Conservation (phyloP, 2,329 filamentous ascomycete genomes). For the Catunica adiposa region DNA sequence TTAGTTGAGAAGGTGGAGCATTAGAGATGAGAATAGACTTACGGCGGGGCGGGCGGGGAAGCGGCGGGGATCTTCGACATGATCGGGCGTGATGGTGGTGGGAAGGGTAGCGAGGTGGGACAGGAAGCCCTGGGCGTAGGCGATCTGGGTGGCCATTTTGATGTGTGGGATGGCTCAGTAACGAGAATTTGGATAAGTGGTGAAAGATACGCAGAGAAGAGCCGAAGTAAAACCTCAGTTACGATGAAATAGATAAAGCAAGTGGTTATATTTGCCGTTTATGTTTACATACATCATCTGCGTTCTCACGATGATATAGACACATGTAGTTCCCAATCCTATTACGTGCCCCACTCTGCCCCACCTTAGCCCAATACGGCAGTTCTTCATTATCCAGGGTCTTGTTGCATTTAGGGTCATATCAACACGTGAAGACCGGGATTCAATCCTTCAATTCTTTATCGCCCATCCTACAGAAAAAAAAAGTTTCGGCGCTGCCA, state of each 20-base stretch:
- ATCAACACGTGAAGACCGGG: slow-evolving; percentile 6
- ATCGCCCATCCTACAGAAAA: slow-evolving; percentile 13
- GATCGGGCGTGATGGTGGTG: slow-evolving; percentile 68
- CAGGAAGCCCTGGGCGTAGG: slow-evolving; percentile 75
- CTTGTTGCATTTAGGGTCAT: neutral
- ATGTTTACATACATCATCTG: neutral
- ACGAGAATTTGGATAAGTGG: neutral
- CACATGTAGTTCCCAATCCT: neutral
- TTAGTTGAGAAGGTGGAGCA: neutral
- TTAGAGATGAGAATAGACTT: slow-evolving; percentile 17
- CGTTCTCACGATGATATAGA: too few species aligned
- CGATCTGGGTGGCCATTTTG: slow-evolving; percentile 43
- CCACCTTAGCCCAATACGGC: neutral
- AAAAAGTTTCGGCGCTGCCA: slow-evolving; percentile 26
- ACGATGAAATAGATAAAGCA: too few species aligned
- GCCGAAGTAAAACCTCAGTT: too few species aligned
- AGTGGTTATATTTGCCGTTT: too few species aligned
- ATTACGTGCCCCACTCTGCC: neutral
- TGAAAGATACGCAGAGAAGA: too few species aligned
- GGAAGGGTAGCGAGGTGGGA: slow-evolving; percentile 62
- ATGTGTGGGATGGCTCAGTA: neutral
- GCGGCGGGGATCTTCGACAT: slow-evolving; percentile 70
- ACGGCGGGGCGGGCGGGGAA: slow-evolving; percentile 67
- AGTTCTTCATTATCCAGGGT: slow-evolving; percentile 2
- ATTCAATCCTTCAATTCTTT: neutral